These are phyloP conservation scores for Globisporangium spinosum DNA, from an alignment of 352 stramenopile species.

Conservation along the genomic window DNA sequence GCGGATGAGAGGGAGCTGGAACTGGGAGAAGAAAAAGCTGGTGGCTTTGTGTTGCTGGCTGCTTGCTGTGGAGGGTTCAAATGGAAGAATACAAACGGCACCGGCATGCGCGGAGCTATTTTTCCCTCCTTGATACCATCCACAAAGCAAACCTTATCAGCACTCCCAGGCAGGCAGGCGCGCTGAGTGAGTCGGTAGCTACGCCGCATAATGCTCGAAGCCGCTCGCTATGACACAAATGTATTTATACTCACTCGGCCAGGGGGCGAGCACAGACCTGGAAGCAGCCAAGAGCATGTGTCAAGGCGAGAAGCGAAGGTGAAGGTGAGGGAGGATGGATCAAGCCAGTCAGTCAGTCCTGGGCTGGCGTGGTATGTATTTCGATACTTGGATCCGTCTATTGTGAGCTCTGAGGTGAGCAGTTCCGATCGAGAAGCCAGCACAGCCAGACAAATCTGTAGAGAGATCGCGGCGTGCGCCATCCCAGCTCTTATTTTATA, in stretches of 20 bases:
- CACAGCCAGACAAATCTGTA: background rate
- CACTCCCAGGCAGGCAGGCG: background rate
- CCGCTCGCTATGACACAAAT: background rate
- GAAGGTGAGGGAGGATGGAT: background rate
- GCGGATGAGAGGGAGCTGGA: background rate
- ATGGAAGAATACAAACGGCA: conserved; percentile 13
- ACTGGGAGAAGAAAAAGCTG: background rate
- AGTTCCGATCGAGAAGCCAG: background rate
- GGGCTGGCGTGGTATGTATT: background rate
- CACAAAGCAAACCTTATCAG: background rate
- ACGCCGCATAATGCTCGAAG: background rate
- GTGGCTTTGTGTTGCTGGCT: conserved; percentile 6
- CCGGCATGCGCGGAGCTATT: conserved; percentile 9
- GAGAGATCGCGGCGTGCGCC: background rate
- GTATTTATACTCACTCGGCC: conserved; percentile 9
- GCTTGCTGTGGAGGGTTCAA: conserved; percentile 12
- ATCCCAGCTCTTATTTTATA: background rate
- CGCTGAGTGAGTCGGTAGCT: too few species aligned
- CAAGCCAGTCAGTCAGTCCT: background rate
- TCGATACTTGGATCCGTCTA: conserved; percentile 3
- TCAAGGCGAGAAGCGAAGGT: background rate
- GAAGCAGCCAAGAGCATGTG: background rate
- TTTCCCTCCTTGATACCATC: background rate
- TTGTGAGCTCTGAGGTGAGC: background rate
- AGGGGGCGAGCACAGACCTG: conserved; percentile 1